Base-by-base conservation (phyloP, 352 stramenopile genomes). In the Phytophthora syringae region DNA sequence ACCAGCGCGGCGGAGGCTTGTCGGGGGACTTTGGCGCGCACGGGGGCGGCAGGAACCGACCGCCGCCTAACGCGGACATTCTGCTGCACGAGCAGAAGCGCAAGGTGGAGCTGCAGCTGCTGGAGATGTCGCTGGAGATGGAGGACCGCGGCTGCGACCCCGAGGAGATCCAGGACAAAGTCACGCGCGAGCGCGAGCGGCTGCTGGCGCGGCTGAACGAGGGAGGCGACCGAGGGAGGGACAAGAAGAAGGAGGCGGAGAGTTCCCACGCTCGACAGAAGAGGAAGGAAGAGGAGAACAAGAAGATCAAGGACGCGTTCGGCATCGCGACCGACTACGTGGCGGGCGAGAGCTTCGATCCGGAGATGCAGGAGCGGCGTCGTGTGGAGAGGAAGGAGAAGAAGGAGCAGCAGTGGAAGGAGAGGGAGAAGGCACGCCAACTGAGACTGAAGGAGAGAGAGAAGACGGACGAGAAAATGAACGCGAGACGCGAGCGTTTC, bases 21-120 rank as follows among this genome's bases (percentile, higher is more conserved):
- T 63, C 42, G 13, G 60, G 55, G 24, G 67, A 52, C 24, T 72
- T 69, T 49, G 52, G 44, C 10, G 34, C 42, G 6, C 67, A 37
- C 36, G 56, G 28, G 28, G 50, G 62, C n/a, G 69, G 60, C 52
- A 60, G 60, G 45, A 67, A 60, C 56, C 54, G 70, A 24, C 50
- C 49, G 4, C 55, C 76, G 3, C 72, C 80, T 11, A 95, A 95
- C 62, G 69, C 85, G n/a, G 80, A 95, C 30, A 91, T 97, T 30
- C 49, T 93, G 34, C 69, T 86, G 53, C 89, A 97, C 64, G 86
- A 94, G 30, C 67, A 80, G 60, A 93, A 93, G 74, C 85, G 89
- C 28, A 61, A 79, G 64, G 74, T 96, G 36, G 89, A 97, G 67
- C 76, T 95, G 28, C 70, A 89, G 72, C 70, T 96, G 7, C 64